phyloP scores from a whole-genome alignment of 257 asterid species.

The Eucommia ulmoides region DNA sequence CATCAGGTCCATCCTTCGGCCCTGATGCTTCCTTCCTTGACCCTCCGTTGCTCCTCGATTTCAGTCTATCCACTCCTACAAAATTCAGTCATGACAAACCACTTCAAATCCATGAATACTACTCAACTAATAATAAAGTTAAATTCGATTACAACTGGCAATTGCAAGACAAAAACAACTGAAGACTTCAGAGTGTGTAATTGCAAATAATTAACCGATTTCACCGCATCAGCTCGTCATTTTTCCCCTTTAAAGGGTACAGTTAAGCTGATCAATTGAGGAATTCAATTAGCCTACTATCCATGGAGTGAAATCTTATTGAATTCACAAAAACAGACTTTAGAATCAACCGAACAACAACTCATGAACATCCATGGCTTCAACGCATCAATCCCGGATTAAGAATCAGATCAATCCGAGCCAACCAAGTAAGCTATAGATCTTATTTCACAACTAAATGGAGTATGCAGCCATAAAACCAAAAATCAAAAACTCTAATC shows the following conservation, averaged over 20 bases:
- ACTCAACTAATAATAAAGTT: too few relatives aligned
- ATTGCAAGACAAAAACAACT: neutral
- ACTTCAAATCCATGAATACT: slow-evolving; percentile 5
- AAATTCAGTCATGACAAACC: slow-evolving; percentile 9
- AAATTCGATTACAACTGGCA: too few relatives aligned
- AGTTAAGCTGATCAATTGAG: neutral
- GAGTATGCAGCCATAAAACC: slow-evolving; percentile 1
- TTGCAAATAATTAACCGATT: neutral
- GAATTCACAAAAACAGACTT: neutral
- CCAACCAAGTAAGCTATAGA: slow-evolving; percentile 16
- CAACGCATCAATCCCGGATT: neutral
- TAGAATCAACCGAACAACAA: neutral
- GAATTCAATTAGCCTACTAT: neutral
- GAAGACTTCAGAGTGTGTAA: neutral
- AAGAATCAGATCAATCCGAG: slow-evolving; percentile 14
- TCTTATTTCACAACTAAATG: slow-evolving; percentile 18
- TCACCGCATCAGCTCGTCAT: too few relatives aligned
- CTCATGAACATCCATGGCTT: slow-evolving; percentile 6
- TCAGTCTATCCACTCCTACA: slow-evolving; percentile 72
- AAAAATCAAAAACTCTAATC: slow-evolving; percentile 9
- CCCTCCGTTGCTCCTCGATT: slow-evolving; percentile 44
- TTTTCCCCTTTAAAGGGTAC: too few relatives aligned
- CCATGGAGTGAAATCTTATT: neutral
- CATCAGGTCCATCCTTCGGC: slow-evolving; percentile 48
- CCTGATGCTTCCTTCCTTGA: slow-evolving; percentile 44